Evolutionary conservation across 2,329 filamentous ascomycete genomes (phyloP).

Genomic region (Penicillium sp.): DNA sequence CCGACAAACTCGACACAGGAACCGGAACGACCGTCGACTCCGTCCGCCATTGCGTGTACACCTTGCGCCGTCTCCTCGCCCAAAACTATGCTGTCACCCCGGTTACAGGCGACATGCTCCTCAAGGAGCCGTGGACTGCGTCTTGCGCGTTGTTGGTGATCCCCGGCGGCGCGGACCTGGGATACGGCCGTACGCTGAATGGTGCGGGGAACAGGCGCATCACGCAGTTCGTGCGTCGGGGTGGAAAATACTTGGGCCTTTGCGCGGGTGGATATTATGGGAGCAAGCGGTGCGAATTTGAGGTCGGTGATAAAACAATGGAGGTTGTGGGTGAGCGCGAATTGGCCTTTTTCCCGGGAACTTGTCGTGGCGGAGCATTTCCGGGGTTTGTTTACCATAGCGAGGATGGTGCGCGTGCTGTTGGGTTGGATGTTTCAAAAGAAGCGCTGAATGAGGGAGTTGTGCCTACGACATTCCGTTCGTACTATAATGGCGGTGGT

Average conservation of each 20-base stretch:
- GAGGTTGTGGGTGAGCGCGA: slow-evolving; percentile 86
- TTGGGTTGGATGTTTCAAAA: slow-evolving; percentile 64
- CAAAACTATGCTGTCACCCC: slow-evolving; percentile 92
- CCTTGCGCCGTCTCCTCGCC: slow-evolving; percentile 79
- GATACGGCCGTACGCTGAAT: slow-evolving; percentile 85
- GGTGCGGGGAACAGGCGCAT: slow-evolving; percentile 85
- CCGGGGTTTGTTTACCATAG: slow-evolving; percentile 86
- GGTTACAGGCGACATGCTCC: slow-evolving; percentile 71
- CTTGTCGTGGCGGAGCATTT: slow-evolving; percentile 83
- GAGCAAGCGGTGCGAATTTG: slow-evolving; percentile 79
- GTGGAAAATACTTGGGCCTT: slow-evolving; percentile 84
- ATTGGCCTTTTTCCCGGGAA: slow-evolving; percentile 83
- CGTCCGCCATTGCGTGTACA: slow-evolving; percentile 84
- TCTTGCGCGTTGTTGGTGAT: slow-evolving; percentile 88
- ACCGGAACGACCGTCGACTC: slow-evolving; percentile 84
- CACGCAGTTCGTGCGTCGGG: slow-evolving; percentile 77
- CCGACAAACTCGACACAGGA: slow-evolving; percentile 52
- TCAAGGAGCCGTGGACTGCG: slow-evolving; percentile 88
- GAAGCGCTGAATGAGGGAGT: slow-evolving; percentile 55
- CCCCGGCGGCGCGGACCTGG: slow-evolving; percentile 90
- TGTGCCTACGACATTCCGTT: slow-evolving; percentile 64
- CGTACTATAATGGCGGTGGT: slow-evolving; percentile 93
- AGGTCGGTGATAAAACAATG: slow-evolving; percentile 76
- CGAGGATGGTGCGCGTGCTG: slow-evolving; percentile 77
- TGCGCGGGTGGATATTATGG: slow-evolving; percentile 96